A percentile compares a stretch with the other conserved stretches of the same genome.
phyloP scores from a whole-genome alignment of 2,329 filamentous ascomycete genomes.

The Verticillium dahliae region DNA sequence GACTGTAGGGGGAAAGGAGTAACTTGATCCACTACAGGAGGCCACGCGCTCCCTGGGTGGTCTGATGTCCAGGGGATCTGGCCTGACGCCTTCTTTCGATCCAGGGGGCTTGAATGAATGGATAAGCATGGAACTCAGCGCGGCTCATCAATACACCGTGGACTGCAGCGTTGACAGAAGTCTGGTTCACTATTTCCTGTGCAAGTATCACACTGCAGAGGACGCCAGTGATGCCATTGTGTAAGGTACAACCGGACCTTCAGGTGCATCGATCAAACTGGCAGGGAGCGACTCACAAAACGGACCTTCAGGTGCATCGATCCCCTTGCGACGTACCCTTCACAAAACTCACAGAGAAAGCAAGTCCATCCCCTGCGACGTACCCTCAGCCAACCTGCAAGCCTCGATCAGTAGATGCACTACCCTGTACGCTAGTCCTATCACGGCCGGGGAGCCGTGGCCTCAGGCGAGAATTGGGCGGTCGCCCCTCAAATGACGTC shows the following conservation, averaged over 20 bases:
- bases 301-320: too few species aligned
- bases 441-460: background rate
- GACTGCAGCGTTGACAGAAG: too few species aligned
- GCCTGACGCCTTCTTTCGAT: background rate
- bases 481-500: background rate
- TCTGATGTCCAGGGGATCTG: background rate
- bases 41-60: background rate
- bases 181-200: too few species aligned
- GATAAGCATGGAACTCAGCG: too few species aligned
- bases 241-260: too few species aligned
- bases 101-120: background rate
- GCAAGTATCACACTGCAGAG: too few species aligned
- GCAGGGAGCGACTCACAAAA: too few species aligned
- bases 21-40: background rate
- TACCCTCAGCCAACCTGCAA: background rate
- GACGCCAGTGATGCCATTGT: too few species aligned
- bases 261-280: too few species aligned
- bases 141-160: too few species aligned
- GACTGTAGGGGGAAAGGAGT: background rate
- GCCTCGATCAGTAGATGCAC: background rate
- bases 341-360: background rate
- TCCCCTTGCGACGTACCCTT: too few species aligned
- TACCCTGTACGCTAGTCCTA: background rate
- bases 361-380: background rate
- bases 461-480: background rate